Base-by-base conservation (phyloP, 345 rosid species). In the Hypericum androsaemum region DNA sequence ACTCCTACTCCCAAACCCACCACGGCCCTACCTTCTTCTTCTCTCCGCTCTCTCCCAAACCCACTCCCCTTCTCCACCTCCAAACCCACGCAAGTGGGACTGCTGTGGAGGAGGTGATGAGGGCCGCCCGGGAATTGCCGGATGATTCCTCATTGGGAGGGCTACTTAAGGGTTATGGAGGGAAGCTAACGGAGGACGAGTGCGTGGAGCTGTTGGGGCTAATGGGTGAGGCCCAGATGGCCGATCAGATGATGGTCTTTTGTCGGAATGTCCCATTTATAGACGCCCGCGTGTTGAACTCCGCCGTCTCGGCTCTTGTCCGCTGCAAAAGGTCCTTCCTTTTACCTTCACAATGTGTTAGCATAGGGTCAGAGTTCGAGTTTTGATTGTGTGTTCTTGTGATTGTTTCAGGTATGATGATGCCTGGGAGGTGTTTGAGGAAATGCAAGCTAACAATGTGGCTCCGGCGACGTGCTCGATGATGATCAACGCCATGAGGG, bases 401-500 rank as follows among this genome's bases (percentile, higher is more conserved):
- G n/a, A 8, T 32, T 55, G 6, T 60, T 9, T 59, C 67, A 89
- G 97, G 75, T 80, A 71, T 57, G 79, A 72, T 56, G 94, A 84
- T 69, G 90, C 95, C 15, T 77, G 72, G 76, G 53, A 79, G 65
- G 85, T 81, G 41, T 79, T 69, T 51, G 81, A 77, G 54, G 65
- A 71, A 41, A 86, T 86, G 95, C 89, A 79, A 63, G 68, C 64
- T 52, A 69, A 75, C 40, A 79, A 80, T 61, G 64, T 90, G 7
- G 6, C 37, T 37, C 81, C 84, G 0, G 95, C 86, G 50, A 90
- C 94, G 6, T 82, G 87, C 41, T 79, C 82, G 46, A 72, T 79
- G 70, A 60, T 90, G 77, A 82, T 90, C 43, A 84, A 87, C 12
- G 39, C 74, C 40, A 80, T 90, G 90, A 84, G 85, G 65, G 80